phyloP scores from a whole-genome alignment of 352 stramenopile species.

The Halophytophthora batemanensis region DNA sequence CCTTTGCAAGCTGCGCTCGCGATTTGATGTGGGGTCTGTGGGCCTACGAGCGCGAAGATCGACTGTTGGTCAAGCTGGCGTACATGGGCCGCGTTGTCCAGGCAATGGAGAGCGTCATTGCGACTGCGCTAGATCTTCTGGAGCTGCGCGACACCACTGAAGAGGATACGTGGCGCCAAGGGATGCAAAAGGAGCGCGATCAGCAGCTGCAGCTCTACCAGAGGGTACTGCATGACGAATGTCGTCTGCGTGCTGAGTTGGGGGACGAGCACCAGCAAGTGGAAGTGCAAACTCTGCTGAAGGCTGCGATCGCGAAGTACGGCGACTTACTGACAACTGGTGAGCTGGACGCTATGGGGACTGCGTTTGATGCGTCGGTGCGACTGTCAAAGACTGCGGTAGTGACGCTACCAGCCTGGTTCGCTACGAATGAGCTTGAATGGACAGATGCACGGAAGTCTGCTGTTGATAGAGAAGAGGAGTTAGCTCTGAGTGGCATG shows the following conservation, averaged over 20 bases:
- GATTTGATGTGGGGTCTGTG: not conserved
- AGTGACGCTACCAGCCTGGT: conserved; percentile 12
- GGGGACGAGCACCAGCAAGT: conserved; percentile 10
- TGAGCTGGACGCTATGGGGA: conserved; percentile 5
- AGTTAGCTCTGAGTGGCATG: no score
- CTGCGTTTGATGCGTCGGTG: conserved; percentile 4
- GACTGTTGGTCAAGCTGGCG: conserved; percentile 13
- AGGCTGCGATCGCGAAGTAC: conserved; percentile 7
- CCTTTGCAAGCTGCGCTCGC: not conserved
- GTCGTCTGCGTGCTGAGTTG: conserved; percentile 2
- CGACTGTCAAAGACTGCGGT: conserved; percentile 1
- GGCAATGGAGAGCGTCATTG: conserved; percentile 1
- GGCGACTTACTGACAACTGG: not conserved
- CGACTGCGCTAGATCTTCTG: conserved; percentile 2
- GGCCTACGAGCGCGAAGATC: conserved; percentile 8
- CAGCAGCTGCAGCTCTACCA: not conserved
- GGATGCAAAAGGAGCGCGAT: no score
- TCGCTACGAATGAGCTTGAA: conserved; percentile 6
- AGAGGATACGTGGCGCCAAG: not conserved
- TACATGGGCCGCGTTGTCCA: no score
- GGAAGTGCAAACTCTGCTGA: conserved; percentile 14
- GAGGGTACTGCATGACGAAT: conserved; percentile 1
- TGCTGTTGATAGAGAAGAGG: no score
- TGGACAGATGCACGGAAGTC: conserved; percentile 2
- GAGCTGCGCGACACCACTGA: not conserved